Percentiles rank a stretch among this genome's conserved stretches.
phyloP scores from a whole-genome alignment of 257 asterid species.

The Solanum clarkiae region DNA sequence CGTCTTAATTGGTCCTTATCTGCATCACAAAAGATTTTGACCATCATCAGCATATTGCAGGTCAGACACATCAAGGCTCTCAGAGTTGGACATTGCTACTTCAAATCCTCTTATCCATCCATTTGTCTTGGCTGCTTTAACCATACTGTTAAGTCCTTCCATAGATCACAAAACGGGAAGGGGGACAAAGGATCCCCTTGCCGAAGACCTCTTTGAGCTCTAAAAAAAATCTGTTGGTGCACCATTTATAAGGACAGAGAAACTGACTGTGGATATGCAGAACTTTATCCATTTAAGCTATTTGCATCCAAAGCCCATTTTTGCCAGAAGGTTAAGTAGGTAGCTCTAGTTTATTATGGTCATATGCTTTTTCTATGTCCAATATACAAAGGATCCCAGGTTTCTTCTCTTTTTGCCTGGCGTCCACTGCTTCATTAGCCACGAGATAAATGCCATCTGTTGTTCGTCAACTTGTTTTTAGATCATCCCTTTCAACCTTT shows the following conservation, averaged over 20 bases:
- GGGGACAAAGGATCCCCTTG: not conserved
- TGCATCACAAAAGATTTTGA: not conserved
- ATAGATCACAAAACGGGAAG: not conserved
- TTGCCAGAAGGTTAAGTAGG: not conserved
- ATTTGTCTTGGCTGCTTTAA: not conserved
- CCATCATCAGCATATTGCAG: not conserved
- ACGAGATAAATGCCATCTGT: not conserved
- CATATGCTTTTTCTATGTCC: not conserved
- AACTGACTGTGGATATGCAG: not conserved
- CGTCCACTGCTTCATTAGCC: not conserved
- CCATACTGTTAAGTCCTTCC: not conserved
- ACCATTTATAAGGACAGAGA: not conserved
- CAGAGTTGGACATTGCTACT: not conserved
- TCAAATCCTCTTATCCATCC: not conserved
- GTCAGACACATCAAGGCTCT: not conserved
- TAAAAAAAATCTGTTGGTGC: not conserved
- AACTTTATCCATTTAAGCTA: not conserved
- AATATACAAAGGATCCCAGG: not conserved
- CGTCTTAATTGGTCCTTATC: not conserved
- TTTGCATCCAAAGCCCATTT: not conserved
- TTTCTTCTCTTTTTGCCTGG: not conserved
- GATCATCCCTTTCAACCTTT: not conserved
- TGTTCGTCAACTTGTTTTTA: not conserved
- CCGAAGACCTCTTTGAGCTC: not conserved
- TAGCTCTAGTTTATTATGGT: not conserved